Conservation (phyloP, 1,284 basidiomycete genomes). For the Coniferiporia weirii region DNA sequence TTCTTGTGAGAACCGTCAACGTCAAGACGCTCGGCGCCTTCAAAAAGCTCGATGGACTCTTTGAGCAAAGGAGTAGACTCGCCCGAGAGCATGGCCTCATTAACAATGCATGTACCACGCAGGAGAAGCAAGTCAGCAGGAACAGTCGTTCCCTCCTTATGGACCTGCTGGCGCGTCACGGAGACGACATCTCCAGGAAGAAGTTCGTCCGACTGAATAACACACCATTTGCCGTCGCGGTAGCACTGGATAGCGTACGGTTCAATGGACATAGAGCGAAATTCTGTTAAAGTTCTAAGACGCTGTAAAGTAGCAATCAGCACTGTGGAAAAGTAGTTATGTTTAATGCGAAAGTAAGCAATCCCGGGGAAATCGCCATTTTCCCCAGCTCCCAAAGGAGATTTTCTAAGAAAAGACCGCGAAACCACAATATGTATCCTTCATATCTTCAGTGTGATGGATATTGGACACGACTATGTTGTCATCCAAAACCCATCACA, state of each 20-base stretch:
- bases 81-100: slow-evolving; percentile 96
- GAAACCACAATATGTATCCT: no score
- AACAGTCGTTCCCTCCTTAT: slow-evolving; percentile 65
- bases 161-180: slow-evolving; percentile 62
- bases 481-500: neutral
- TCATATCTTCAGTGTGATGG: neutral
- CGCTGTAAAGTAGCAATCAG: slow-evolving; percentile 46
- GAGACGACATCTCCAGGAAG: slow-evolving; percentile 90
- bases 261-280: slow-evolving; percentile 90
- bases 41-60: slow-evolving; percentile 86
- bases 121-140: slow-evolving; percentile 89
- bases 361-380: no score
- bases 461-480: neutral
- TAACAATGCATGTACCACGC: slow-evolving; percentile 88
- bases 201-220: slow-evolving; percentile 77
- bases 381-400: no score
- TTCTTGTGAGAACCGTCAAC: slow-evolving; percentile 84
- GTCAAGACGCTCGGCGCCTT: slow-evolving; percentile 70
- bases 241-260: slow-evolving; percentile 82
- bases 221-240: slow-evolving; percentile 76
- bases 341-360: neutral
- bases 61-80: slow-evolving; percentile 94
- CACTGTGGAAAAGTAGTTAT: neutral
- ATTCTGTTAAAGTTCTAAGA: slow-evolving; percentile 84
- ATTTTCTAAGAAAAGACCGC: no score